phyloP scores from a whole-genome alignment of 2,329 filamentous ascomycete species.

The Xylariaceae sp. region DNA sequence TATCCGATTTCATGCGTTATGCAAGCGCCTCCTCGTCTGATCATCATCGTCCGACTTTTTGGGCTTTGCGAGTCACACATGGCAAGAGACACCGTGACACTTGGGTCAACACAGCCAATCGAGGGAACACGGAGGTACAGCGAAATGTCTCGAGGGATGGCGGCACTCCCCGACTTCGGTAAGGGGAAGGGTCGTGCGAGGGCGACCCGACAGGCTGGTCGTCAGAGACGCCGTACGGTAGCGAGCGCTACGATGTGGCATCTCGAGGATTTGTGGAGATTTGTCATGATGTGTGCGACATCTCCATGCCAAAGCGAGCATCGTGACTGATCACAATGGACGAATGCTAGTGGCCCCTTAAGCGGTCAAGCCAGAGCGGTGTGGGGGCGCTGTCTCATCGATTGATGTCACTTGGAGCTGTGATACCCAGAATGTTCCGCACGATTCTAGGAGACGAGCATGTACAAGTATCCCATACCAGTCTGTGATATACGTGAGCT shows the following conservation, averaged over 20 bases:
- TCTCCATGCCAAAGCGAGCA: background rate
- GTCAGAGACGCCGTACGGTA: conserved; percentile 6
- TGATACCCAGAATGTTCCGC: background rate
- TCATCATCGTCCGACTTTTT: background rate
- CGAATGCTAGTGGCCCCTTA: background rate
- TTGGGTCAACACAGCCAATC: conserved; percentile 3
- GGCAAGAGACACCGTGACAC: background rate
- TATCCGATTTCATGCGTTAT: background rate
- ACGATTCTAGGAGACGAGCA: background rate
- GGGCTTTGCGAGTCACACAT: background rate
- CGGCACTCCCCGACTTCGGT: conserved; percentile 2
- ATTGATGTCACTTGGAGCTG: background rate
- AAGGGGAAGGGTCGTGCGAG: background rate
- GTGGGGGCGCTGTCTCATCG: background rate
- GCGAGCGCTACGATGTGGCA: background rate
- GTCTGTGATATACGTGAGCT: background rate
- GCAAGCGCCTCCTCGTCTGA: background rate
- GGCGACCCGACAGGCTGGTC: conserved; percentile 14
- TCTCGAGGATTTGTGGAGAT: background rate
- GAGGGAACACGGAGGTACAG: background rate
- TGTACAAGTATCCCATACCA: background rate
- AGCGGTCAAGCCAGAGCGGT: background rate
- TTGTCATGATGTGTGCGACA: conserved; percentile 1
- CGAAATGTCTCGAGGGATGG: background rate
- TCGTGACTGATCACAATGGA: background rate